Percentiles rank a stretch among this genome's conserved stretches.
These are phyloP conservation scores for Rubroboletus pulcherrimus DNA, from an alignment of 768 basidiomycete species.

Conservation along the genomic window DNA sequence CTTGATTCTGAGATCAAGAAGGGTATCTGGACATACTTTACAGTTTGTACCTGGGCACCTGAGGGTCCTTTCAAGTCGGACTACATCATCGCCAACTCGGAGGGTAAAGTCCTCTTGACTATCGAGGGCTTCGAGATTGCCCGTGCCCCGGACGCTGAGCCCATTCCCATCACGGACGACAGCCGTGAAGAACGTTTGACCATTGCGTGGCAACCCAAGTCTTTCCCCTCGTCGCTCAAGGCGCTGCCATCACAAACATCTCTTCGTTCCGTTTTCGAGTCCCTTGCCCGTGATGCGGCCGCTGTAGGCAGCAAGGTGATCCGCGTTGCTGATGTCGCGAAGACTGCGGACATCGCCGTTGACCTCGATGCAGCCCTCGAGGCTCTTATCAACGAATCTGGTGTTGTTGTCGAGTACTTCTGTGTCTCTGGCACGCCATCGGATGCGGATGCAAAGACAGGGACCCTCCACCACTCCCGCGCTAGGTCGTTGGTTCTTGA, in stretches of 20 bases:
- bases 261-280: slow-evolving; percentile 16
- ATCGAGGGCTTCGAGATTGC: slow-evolving; percentile 35
- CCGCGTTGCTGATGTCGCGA: slow-evolving; percentile 24
- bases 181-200: slow-evolving; percentile 30
- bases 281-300: slow-evolving; percentile 15
- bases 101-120: slow-evolving; percentile 31
- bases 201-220: slow-evolving; percentile 30
- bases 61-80: slow-evolving; percentile 22
- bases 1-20: slow-evolving; percentile 28
- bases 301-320: slow-evolving; percentile 20
- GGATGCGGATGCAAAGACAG: slow-evolving; percentile 25
- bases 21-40: slow-evolving; percentile 31
- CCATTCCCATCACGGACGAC: slow-evolving; percentile 22
- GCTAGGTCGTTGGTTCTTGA: slow-evolving; percentile 19
- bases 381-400: slow-evolving; percentile 13
- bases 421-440: slow-evolving; percentile 16
- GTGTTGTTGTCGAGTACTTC: slow-evolving; percentile 16
- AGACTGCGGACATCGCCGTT: slow-evolving; percentile 14
- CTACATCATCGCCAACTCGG: slow-evolving; percentile 28
- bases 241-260: slow-evolving; percentile 2
- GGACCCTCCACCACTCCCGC: slow-evolving; percentile 6
- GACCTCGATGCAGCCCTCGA: slow-evolving; percentile 17
- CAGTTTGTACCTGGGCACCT: slow-evolving; percentile 20
- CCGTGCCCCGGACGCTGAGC: slow-evolving; percentile 28
- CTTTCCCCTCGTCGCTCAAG: slow-evolving; percentile 21